Evolutionary conservation across 177 flowering plant genomes (phyloP).

Genomic region (Tripterygium wilfordii): DNA sequence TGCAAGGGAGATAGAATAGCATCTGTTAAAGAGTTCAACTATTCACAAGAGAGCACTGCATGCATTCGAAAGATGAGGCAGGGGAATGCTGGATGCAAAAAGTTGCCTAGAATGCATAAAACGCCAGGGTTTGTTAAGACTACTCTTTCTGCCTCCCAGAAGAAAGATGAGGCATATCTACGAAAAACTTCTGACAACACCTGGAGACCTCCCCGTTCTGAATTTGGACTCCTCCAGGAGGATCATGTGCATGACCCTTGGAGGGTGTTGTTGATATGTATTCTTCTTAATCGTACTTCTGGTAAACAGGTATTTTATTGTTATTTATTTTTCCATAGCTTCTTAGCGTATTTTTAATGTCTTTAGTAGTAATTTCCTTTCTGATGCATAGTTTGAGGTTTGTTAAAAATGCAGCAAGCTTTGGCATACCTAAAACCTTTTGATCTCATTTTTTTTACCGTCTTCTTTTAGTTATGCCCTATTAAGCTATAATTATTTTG

Average conservation of each 20-base stretch:
- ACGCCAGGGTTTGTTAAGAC: background rate
- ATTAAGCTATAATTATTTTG: no score
- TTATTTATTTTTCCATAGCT: background rate
- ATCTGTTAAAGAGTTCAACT: no score
- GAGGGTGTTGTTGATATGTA: constrained; percentile 79
- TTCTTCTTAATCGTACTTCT: constrained; percentile 67
- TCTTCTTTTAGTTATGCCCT: no score
- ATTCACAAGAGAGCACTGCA: no score
- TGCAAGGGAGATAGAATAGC: no score
- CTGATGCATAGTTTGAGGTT: background rate
- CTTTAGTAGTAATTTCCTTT: background rate
- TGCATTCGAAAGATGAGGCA: no score
- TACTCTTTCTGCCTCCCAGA: constrained; percentile 34
- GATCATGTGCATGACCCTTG: constrained; percentile 74
- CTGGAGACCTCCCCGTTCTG: constrained; percentile 66
- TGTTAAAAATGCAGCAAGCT: no score
- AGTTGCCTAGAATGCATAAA: background rate
- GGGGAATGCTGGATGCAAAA: no score
- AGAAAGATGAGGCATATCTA: constrained; percentile 50
- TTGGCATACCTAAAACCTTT: no score
- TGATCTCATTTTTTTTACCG: no score
- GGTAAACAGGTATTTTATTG: constrained; percentile 49
- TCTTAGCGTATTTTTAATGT: background rate
- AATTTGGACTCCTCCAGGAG: constrained; percentile 53
- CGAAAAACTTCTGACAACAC: constrained; percentile 39